Conservation (phyloP, 208 protist genomes). For the Strigomonas oncopelti region DNA sequence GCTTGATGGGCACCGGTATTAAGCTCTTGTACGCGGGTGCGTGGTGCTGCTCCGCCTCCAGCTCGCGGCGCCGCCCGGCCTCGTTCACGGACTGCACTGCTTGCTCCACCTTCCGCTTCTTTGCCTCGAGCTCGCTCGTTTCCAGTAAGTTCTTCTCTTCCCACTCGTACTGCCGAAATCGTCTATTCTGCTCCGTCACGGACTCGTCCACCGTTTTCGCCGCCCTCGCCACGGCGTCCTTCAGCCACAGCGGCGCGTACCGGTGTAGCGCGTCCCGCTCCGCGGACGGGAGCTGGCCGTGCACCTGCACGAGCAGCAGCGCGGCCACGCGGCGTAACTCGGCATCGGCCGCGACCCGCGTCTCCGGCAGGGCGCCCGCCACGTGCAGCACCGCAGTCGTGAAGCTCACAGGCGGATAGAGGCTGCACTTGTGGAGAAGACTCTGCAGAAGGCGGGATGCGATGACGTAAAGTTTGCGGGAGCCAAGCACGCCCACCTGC, state of each 20-base stretch:
- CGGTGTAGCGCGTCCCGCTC: conserved; percentile 21
- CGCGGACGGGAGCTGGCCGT: conserved; percentile 23
- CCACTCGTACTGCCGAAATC: conserved; percentile 55
- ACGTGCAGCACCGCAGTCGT: conserved; percentile 43
- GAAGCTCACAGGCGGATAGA: conserved; percentile 29
- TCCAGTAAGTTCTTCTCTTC: conserved; percentile 37
- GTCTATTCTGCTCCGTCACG: conserved; percentile 45
- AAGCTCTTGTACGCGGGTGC: neutral
- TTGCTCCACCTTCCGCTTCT: conserved; percentile 17
- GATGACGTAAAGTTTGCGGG: conserved; percentile 18
- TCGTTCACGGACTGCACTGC: conserved; percentile 20
- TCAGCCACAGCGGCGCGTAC: conserved; percentile 49
- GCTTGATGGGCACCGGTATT: neutral
- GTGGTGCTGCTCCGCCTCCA: conserved; percentile 6
- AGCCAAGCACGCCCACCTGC: neutral
- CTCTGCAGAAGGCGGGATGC: conserved; percentile 33
- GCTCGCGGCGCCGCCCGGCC: conserved; percentile 12
- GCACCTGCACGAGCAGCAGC: conserved; percentile 32
- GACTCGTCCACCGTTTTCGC: conserved; percentile 31
- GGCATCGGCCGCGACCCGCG: conserved; percentile 19
- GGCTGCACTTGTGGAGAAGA: conserved; percentile 43
- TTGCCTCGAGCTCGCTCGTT: conserved; percentile 16
- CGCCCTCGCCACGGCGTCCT: conserved; percentile 24
- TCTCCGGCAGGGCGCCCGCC: conserved; percentile 30
- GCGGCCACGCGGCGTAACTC: conserved; percentile 23